A percentile compares a stretch with the other conserved stretches of the same genome.
phyloP scores from a whole-genome alignment of 2,329 filamentous ascomycete genomes.

The Trichoderma cornu-damae region DNA sequence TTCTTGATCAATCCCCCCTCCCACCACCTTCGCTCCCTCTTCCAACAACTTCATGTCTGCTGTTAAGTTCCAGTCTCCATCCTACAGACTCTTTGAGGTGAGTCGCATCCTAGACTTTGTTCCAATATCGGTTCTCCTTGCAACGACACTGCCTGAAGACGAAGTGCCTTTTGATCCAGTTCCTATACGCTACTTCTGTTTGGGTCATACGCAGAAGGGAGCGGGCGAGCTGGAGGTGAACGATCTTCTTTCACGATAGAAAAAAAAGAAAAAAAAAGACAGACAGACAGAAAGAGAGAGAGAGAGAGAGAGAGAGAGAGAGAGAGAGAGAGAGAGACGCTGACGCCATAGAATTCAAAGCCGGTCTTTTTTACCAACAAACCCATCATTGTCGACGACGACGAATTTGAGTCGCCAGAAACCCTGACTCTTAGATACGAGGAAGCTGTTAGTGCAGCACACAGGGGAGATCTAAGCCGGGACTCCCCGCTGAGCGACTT shows the following conservation, averaged over 20 bases:
- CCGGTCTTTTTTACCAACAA: slow-evolving; percentile 50
- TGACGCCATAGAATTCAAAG: slow-evolving; percentile 34
- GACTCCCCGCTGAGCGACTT: slow-evolving; percentile 47
- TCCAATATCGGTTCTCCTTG: slow-evolving; percentile 23
- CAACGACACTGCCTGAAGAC: not conserved
- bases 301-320: slow-evolving; percentile 21
- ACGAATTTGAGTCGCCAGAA: slow-evolving; percentile 53
- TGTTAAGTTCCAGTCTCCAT: slow-evolving; percentile 50
- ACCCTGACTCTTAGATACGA: slow-evolving; percentile 53
- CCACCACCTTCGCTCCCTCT: slow-evolving; percentile 29
- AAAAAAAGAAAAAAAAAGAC: slow-evolving; percentile 20
- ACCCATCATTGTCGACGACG: slow-evolving; percentile 53
- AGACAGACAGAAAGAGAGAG: slow-evolving; percentile 20
- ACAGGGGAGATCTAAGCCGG: slow-evolving; percentile 50
- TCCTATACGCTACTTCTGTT: not conserved
- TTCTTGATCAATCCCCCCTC: slow-evolving; percentile 35
- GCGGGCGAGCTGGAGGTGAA: not conserved
- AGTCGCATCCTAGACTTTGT: slow-evolving; percentile 39
- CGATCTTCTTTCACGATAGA: slow-evolving; percentile 22
- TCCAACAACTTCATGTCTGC: slow-evolving; percentile 52
- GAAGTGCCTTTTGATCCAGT: not conserved
- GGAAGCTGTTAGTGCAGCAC: slow-evolving; percentile 49
- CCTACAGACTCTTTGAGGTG: slow-evolving; percentile 57
- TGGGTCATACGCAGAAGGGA: not conserved
- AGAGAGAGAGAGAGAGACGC: slow-evolving; percentile 21